Conservation (phyloP, 805 yeast species). For the Citeromyces nyonsensis region DNA sequence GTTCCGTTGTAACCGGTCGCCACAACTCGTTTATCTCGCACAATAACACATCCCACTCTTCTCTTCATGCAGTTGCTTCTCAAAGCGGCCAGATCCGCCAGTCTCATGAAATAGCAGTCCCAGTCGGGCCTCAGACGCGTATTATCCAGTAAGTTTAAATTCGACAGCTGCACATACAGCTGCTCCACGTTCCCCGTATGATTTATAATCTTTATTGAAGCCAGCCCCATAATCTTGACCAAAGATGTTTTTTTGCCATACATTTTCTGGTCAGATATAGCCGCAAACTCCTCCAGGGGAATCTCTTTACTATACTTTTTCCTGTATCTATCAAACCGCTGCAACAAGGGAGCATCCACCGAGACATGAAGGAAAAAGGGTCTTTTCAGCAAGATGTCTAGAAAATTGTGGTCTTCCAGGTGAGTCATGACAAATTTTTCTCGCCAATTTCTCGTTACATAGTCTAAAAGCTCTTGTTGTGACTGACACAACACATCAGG, state of each 20-base stretch:
- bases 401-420: constrained; percentile 22
- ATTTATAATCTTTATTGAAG: constrained; percentile 46
- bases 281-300: constrained; percentile 19
- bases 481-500: constrained; percentile 15
- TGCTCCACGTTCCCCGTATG: constrained; percentile 18
- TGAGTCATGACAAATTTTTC: constrained; percentile 42
- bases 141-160: constrained; percentile 27
- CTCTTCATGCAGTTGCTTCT: constrained; percentile 96
- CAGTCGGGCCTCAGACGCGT: constrained; percentile 76
- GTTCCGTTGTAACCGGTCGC: constrained; percentile 99
- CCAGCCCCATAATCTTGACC: constrained; percentile 26
- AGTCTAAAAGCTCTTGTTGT: constrained; percentile 31
- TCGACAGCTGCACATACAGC: constrained; percentile 20
- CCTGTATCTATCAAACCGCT: constrained; percentile 22
- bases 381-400: constrained; percentile 37
- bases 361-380: constrained; percentile 78
- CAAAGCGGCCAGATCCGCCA: constrained; percentile 86
- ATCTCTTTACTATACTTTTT: background rate
- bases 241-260: constrained; percentile 9
- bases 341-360: constrained; percentile 52
- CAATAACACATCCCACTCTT: constrained; percentile 92
- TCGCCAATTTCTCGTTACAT: constrained; percentile 55
- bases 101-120: constrained; percentile 91
- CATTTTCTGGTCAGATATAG: constrained; percentile 11
- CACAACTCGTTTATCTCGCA: constrained; percentile 68